These are phyloP conservation scores for Puccinellia tenuiflora DNA, from an alignment of 176 grass and related monocot genomes.

Conservation along the genomic window DNA sequence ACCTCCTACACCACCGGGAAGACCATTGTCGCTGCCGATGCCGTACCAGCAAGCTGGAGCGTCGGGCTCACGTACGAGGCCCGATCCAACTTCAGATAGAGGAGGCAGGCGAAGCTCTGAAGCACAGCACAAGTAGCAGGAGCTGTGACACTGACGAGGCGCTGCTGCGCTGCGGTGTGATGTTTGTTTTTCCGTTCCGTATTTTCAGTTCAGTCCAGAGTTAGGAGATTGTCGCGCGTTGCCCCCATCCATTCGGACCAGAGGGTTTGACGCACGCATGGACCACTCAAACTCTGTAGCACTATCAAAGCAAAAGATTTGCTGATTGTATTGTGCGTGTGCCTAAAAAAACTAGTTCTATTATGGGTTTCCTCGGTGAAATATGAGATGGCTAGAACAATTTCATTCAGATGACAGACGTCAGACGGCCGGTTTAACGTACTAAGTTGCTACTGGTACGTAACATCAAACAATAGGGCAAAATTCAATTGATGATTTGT, in stretches of 20 bases:
- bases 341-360: background rate
- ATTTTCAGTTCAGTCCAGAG: background rate
- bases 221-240: background rate
- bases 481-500: background rate
- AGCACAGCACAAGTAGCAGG: background rate
- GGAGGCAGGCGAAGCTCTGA: background rate
- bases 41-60: constrained; percentile 53
- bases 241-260: constrained; percentile 31
- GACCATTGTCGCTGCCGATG: constrained; percentile 43
- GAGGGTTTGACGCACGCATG: constrained; percentile 30
- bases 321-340: background rate
- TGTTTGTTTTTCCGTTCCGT: background rate
- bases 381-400: background rate
- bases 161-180: background rate
- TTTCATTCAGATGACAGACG: background rate
- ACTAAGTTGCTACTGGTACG: background rate
- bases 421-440: background rate
- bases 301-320: background rate
- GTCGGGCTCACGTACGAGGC: constrained; percentile 62
- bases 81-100: constrained; percentile 49
- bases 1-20: constrained; percentile 55
- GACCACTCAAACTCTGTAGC: background rate
- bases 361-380: background rate
- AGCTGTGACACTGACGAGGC: background rate
- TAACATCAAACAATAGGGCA: background rate